Evolutionary conservation across 1,284 basidiomycete species (phyloP).

Genomic region (Trichosporon inkin): DNA sequence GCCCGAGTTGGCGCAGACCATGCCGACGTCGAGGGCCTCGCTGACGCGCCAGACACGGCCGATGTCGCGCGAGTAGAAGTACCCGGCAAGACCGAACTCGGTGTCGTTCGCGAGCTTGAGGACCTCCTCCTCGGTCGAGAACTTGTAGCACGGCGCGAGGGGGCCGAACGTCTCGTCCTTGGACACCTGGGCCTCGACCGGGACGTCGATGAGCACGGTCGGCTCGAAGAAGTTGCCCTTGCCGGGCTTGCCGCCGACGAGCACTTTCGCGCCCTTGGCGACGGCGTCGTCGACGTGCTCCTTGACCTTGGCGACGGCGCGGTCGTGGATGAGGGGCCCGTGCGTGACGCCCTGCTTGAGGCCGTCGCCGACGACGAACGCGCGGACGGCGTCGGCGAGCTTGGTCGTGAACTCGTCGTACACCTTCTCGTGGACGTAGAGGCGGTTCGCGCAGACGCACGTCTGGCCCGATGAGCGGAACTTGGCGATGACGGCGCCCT

Average conservation of each 20-base stretch:
- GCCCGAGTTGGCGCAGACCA: slow-evolving; percentile 73
- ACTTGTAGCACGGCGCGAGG: slow-evolving; percentile 58
- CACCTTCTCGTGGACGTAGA: slow-evolving; percentile 66
- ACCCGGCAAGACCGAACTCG: slow-evolving; percentile 80
- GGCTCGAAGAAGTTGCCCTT: slow-evolving; percentile 70
- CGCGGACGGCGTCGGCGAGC: slow-evolving; percentile 56
- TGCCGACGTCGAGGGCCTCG: slow-evolving; percentile 86
- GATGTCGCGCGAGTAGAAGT: slow-evolving; percentile 84
- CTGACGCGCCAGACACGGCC: slow-evolving; percentile 85
- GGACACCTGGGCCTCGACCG: slow-evolving; percentile 59
- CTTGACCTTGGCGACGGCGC: slow-evolving; percentile 77
- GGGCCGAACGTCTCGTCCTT: slow-evolving; percentile 84
- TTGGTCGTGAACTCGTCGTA: slow-evolving; percentile 37
- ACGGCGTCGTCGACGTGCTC: slow-evolving; percentile 81
- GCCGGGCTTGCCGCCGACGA: slow-evolving; percentile 70
- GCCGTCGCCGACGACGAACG: slow-evolving; percentile 85
- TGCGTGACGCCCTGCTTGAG: slow-evolving; percentile 70
- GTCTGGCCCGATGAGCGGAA: slow-evolving; percentile 89
- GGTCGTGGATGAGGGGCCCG: slow-evolving; percentile 82
- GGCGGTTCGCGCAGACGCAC: slow-evolving; percentile 59
- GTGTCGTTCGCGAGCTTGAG: slow-evolving; percentile 74
- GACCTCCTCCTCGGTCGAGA: slow-evolving; percentile 88
- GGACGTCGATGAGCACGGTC: slow-evolving; percentile 80
- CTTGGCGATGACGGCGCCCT: slow-evolving; percentile 79
- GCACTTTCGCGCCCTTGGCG: slow-evolving; percentile 72